Base-by-base conservation (phyloP, 1,284 basidiomycete genomes). In the Ustilago shanxiensis region DNA sequence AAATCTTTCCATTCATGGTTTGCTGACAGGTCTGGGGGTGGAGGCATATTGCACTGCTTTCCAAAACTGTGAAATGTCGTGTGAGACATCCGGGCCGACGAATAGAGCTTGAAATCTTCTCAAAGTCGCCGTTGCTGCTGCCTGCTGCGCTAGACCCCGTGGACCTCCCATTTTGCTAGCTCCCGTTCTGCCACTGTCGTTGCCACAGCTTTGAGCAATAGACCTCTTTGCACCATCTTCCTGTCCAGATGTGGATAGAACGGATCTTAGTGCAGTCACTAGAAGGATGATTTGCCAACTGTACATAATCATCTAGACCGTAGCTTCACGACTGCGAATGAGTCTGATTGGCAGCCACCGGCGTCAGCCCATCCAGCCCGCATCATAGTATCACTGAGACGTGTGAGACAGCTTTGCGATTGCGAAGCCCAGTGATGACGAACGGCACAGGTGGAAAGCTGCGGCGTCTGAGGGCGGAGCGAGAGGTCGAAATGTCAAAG, bases 401-500 rank as follows among this genome's bases (percentile, higher is more conserved):
- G 5, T 9, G 10, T 49, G 26, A 33, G 20, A 53, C 51, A 33
- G 18, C 31, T 20, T 2, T 20, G n/a, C n/a, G n/a, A n/a, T 53
- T 18, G n/a, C 31, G 11, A 22, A 22, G 51, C 6, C 33, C 14
- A 20, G 31, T 33, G 20, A 33, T 11, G 20, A 2, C n/a, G n/a
- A n/a, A n/a, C n/a, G n/a, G n/a, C n/a, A n/a, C n/a, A 8, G 16
- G 18, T 33, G 9, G 44, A 55, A 33, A 16, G 22, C 29, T 35
- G 47, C 61, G 54, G 61, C 54, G 61, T 57, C 35, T 63, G 10
- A 13, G 11, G 22, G 28, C 35, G n/a, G 11, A 16, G 47, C 47
- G 26, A 26, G 20, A 28, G 22, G 3, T 26, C 3, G 44, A 53
- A 53, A 54, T 47, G 65, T 60, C 65, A 14, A 66, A 66, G 16